Conservation (phyloP, 1,284 basidiomycete species). For the Phellopilus nigrolimitatus region DNA sequence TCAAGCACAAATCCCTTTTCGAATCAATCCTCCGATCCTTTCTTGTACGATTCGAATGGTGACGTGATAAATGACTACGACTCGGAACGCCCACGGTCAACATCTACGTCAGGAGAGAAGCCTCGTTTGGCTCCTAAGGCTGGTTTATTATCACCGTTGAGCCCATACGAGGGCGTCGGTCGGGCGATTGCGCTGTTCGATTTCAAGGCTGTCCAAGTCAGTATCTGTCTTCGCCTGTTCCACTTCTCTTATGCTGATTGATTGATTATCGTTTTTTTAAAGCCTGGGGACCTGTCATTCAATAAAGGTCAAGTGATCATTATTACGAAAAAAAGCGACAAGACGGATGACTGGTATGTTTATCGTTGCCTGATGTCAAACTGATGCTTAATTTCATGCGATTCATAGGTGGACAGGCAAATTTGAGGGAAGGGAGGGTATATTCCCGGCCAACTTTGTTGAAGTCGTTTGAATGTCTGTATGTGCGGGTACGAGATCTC, state of each 20-base stretch:
- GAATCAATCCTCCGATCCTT: background rate
- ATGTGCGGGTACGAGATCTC: background rate
- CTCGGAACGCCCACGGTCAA: constrained; percentile 19
- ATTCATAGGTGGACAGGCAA: constrained; percentile 67
- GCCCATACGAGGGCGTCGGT: constrained; percentile 55
- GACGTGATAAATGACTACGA: constrained; percentile 24
- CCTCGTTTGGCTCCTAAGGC: constrained; percentile 43
- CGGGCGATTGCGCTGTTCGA: constrained; percentile 78
- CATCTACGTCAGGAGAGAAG: constrained; percentile 22
- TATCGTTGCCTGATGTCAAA: background rate
- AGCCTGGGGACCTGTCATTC: constrained; percentile 81
- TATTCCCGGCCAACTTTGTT: constrained; percentile 54
- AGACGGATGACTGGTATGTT: constrained; percentile 72
- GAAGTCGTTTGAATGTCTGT: constrained; percentile 35
- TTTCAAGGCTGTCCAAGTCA: constrained; percentile 68
- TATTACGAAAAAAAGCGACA: constrained; percentile 71
- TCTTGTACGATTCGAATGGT: background rate
- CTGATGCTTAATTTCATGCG: background rate
- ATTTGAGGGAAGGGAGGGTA: constrained; percentile 38
- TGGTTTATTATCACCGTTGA: constrained; percentile 43
- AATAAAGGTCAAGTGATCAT: constrained; percentile 79
- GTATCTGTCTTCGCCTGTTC: constrained; percentile 19
- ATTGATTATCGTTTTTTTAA: constrained; percentile 2
- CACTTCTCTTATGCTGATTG: background rate
- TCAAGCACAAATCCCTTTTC: constrained; percentile 11